Evolutionary conservation across 1,284 basidiomycete species (phyloP).

Genomic region (Crepidotus sp.): DNA sequence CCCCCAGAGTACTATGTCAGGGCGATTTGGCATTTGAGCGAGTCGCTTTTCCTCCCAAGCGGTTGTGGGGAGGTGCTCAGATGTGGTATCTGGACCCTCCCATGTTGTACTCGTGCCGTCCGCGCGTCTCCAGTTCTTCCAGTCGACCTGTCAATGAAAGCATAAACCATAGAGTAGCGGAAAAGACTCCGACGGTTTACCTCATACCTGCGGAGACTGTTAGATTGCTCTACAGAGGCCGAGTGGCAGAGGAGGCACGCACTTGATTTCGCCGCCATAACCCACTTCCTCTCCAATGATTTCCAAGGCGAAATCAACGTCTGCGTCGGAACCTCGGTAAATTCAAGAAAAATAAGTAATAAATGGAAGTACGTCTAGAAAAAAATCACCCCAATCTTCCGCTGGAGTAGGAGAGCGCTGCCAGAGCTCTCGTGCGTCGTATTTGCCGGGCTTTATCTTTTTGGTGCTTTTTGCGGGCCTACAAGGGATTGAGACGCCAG

Average conservation of each 20-base stretch:
- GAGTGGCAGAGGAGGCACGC: not conserved
- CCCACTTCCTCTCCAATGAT: conserved; percentile 12
- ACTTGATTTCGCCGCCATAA: conserved; percentile 5
- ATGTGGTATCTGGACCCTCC: conserved; percentile 1
- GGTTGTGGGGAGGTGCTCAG: not conserved
- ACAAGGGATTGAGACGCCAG: too few relatives aligned
- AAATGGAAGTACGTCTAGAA: too few relatives aligned
- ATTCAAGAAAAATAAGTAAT: too few relatives aligned
- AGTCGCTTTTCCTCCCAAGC: not conserved
- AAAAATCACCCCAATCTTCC: conserved; percentile 11
- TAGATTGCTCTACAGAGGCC: not conserved
- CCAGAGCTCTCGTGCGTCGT: conserved; percentile 9
- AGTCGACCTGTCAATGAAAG: not conserved
- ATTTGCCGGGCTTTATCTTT: not conserved
- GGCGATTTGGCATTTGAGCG: not conserved
- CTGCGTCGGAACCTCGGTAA: not conserved
- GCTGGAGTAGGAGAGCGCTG: conserved; percentile 5
- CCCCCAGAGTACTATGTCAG: conserved; percentile 10
- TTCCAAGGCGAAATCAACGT: not conserved
- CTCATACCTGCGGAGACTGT: conserved; percentile 6
- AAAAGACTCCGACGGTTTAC: not conserved
- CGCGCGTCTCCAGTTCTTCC: conserved; percentile 3
- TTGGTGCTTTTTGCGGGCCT: not conserved
- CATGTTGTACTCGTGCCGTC: conserved; percentile 12
- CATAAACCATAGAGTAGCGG: not conserved